Evolutionary conservation across 345 rosid species (phyloP).

Genomic region (Salix udensis): DNA sequence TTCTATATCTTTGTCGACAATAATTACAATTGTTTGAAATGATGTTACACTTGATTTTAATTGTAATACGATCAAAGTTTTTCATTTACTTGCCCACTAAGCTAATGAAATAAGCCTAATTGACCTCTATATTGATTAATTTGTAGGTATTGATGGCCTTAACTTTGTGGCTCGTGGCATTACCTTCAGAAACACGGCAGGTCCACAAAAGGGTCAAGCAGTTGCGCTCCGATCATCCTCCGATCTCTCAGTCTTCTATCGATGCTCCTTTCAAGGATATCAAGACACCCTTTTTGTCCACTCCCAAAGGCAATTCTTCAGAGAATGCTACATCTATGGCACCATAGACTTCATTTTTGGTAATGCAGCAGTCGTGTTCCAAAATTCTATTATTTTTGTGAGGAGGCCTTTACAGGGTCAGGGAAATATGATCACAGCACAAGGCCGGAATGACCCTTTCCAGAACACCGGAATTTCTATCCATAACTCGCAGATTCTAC

Average conservation of each 20-base stretch:
- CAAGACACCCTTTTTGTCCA: constrained; percentile 84
- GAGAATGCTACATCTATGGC: constrained; percentile 72
- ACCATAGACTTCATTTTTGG: constrained; percentile 86
- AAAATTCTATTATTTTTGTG: constrained; percentile 56
- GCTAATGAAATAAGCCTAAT: background rate
- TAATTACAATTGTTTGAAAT: background rate
- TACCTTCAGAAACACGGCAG: constrained; percentile 69
- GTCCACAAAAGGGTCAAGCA: constrained; percentile 70
- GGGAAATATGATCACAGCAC: constrained; percentile 69
- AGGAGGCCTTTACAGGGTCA: constrained; percentile 60
- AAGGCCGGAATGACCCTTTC: constrained; percentile 64
- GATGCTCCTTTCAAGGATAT: constrained; percentile 65
- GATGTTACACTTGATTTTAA: background rate
- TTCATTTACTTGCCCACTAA: background rate
- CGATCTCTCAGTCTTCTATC: constrained; percentile 78
- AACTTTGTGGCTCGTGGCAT: constrained; percentile 70
- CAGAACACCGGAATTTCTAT: constrained; percentile 75
- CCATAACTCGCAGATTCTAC: constrained; percentile 54
- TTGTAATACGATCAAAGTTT: background rate
- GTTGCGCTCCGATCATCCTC: constrained; percentile 84
- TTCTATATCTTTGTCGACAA: background rate
- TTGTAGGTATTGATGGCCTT: constrained; percentile 64
- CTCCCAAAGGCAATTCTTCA: constrained; percentile 80
- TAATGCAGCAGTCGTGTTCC: constrained; percentile 81
- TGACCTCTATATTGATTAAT: background rate